Evolutionary conservation across 148 eudicot genomes (phyloP).

Genomic region (Vaccinium darrowii): DNA sequence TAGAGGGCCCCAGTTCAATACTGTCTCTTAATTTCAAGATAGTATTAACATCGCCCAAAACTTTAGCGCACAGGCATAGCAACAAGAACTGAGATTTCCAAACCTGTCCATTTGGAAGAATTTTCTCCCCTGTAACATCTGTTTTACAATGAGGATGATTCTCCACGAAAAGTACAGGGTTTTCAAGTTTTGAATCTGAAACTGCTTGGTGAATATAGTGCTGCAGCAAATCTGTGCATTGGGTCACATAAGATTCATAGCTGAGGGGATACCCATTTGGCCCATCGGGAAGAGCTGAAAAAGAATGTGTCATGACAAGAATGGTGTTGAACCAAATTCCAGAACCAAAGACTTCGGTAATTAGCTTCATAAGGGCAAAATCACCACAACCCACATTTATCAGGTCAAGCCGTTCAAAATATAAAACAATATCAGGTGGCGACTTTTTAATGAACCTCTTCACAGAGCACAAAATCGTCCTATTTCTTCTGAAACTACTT

Average conservation of each 20-base stretch:
- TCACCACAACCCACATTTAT: conserved; percentile 65
- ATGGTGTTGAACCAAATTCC: conserved; percentile 93
- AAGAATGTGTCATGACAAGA: conserved; percentile 88
- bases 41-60: conserved; percentile 74
- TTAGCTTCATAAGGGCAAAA: conserved; percentile 73
- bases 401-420: conserved; percentile 81
- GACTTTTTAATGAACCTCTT: conserved; percentile 59
- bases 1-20: conserved; percentile 66
- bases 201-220: conserved; percentile 70
- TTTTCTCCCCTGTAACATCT: conserved; percentile 66
- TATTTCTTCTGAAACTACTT: conserved; percentile 53
- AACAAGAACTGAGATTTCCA: conserved; percentile 80
- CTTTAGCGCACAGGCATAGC: conserved; percentile 78
- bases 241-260: conserved; percentile 71
- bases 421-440: conserved; percentile 87
- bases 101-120: conserved; percentile 88
- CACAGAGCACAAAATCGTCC: conserved; percentile 64
- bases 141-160: conserved; percentile 74
- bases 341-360: conserved; percentile 81
- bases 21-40: conserved; percentile 64
- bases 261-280: conserved; percentile 68
- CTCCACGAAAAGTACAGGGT: conserved; percentile 82
- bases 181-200: conserved; percentile 77
- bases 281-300: conserved; percentile 76
- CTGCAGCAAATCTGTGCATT: conserved; percentile 68